Conservation (phyloP, 2,329 filamentous ascomycete species). For the Xylaria sp. region DNA sequence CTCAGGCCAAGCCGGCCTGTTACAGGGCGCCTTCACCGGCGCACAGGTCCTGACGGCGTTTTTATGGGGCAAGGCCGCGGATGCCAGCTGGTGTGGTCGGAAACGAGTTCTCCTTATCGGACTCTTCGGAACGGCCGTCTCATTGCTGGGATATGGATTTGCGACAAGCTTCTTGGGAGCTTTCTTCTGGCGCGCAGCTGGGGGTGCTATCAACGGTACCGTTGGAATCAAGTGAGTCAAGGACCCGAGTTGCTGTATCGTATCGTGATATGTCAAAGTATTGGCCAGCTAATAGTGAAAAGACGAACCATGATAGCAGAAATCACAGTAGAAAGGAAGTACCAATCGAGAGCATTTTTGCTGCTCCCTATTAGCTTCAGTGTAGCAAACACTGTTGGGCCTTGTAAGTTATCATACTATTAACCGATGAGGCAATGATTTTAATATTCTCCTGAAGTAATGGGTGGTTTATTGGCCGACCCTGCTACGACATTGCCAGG, state of each 20-base stretch:
- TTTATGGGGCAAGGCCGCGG: conserved; percentile 70
- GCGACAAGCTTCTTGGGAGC: conserved; percentile 66
- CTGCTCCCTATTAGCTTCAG: conserved; percentile 54
- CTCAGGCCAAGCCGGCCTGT: conserved; percentile 68
- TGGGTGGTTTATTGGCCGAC: conserved; percentile 71
- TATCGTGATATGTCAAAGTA: too few relatives aligned
- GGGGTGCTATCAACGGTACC: conserved; percentile 58
- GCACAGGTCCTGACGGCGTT: conserved; percentile 75
- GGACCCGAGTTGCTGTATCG: not conserved
- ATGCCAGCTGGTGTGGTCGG: conserved; percentile 62
- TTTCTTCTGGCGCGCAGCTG: conserved; percentile 66
- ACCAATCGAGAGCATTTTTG: conserved; percentile 51
- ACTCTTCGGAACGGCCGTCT: conserved; percentile 66
- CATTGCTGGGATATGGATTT: conserved; percentile 73
- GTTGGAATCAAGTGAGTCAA: conserved; percentile 51
- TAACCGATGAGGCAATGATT: conserved; percentile 1
- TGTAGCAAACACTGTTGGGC: conserved; percentile 49
- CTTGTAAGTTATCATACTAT: conserved; percentile 37
- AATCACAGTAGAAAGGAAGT: conserved; percentile 51
- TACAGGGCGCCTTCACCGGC: conserved; percentile 72
- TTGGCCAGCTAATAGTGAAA: not conserved
- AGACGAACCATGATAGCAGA: conserved; percentile 53
- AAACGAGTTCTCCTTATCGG: conserved; percentile 74
- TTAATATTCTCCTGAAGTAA: conserved; percentile 39
- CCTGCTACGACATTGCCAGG: conserved; percentile 63